Percentiles rank a stretch among this genome's conserved stretches.
phyloP scores from a whole-genome alignment of 345 rosid genomes.

The Lepidium sativum region DNA sequence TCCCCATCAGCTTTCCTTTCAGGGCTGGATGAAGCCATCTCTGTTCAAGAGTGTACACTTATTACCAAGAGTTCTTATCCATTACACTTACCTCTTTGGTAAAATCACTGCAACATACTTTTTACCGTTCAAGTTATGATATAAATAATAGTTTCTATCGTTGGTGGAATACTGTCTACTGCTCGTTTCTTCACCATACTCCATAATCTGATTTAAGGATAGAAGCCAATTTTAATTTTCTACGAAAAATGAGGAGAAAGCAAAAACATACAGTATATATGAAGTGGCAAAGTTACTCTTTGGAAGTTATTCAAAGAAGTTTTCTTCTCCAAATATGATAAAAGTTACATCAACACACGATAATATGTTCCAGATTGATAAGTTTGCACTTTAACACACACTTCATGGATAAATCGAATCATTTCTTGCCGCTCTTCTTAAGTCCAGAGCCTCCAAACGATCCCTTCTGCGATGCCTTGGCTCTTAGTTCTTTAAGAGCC shows the following conservation, averaged over 20 bases:
- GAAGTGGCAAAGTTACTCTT: conserved; percentile 7
- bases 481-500: conserved; percentile 82
- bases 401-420: conserved; percentile 1
- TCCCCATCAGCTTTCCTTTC: not conserved
- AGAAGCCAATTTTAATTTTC: not conserved
- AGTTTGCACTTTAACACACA: not conserved
- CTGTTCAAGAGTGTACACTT: not conserved
- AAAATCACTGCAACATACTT: not conserved
- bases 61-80: not conserved
- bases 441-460: conserved; percentile 81
- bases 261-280: not conserved
- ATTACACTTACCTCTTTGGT: not conserved
- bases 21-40: not conserved
- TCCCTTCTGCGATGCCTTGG: conserved; percentile 81
- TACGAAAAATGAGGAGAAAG: not conserved
- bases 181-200: not conserved
- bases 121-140: not conserved
- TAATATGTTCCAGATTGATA: conserved; percentile 8
- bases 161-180: not conserved
- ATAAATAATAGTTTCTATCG: not conserved
- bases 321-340: not conserved
- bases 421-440: conserved; percentile 91
- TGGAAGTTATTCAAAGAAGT: no score
- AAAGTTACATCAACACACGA: conserved; percentile 20
- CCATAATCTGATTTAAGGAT: not conserved